Base-by-base conservation (phyloP, 1,284 basidiomycete species). In the Inonotus obliquus region DNA sequence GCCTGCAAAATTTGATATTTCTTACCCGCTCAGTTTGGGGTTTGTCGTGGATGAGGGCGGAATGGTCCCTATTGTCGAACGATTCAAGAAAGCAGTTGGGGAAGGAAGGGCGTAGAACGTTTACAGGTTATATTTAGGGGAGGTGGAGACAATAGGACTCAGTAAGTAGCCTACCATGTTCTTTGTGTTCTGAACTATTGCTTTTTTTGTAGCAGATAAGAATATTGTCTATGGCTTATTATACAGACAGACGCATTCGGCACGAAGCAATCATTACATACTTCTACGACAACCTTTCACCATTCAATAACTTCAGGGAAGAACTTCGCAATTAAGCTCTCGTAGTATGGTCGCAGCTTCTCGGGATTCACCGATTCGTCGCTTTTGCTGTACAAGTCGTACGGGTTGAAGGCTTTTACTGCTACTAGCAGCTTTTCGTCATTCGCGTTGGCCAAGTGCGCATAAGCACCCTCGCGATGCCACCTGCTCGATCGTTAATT, bases 321-420 rank as follows among this genome's bases (percentile, higher is more conserved):
- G 78, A 85, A 96, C 73, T 94, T 93, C 32, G 81, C 81, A 70
- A 96, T 94, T 27, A 96, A 77, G 4, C 76, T 75, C 70, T 91
- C 80, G 73, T 96, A 96, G 75, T 96, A 96, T 11, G 91, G 89
- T 65, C 85, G 83, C 35, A 96, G 78, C 67, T 80, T 79, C 51
- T 78, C 82, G 11, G 81, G 77, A 63, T 85, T 74, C 61, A 87
- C 84, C 9, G 84, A 82, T 29, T 95, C 91, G 91, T 72, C 87
- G 69, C 82, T 86, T 76, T 96, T 96, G 78, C 87, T 91, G 78
- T 96, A 96, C 4, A 96, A 80, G 70, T 95, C 93, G 75, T 95
- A 96, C 0, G 93, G 91, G 74, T 93, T 93, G 80, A 93, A 93
- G 0, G 86, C 87, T 53, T 80, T 80, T 25, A 89, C 89, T 25